Evolutionary conservation across 352 stramenopile species (phyloP).

Genomic region (Globisporangium nagaii): DNA sequence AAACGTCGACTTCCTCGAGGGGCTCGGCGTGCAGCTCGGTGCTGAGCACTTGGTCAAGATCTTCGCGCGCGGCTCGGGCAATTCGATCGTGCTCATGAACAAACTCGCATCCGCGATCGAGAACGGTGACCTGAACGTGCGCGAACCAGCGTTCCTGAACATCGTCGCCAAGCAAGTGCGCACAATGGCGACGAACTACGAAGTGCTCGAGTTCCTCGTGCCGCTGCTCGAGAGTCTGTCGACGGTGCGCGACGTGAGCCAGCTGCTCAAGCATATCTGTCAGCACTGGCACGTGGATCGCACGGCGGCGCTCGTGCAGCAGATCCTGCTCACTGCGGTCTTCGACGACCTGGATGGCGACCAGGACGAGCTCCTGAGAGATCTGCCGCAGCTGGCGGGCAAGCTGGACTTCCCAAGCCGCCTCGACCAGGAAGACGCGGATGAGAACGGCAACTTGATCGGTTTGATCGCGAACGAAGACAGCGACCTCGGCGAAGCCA

Average conservation of each 20-base stretch:
- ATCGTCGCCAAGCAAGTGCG: slow-evolving; percentile 25
- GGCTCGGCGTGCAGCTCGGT: slow-evolving; percentile 49
- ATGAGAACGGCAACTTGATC: slow-evolving; percentile 79
- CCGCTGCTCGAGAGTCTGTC: slow-evolving; percentile 72
- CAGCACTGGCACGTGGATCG: slow-evolving; percentile 61
- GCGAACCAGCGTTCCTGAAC: slow-evolving; percentile 30
- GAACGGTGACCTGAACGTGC: slow-evolving; percentile 56
- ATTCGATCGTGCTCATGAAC: slow-evolving; percentile 50
- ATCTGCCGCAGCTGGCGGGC: slow-evolving; percentile 48
- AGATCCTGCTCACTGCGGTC: slow-evolving; percentile 61
- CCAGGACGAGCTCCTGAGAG: slow-evolving; percentile 62
- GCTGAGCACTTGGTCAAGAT: slow-evolving; percentile 58
- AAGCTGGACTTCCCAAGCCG: slow-evolving; percentile 76
- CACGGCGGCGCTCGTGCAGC: slow-evolving; percentile 56
- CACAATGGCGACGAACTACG: slow-evolving; percentile 36
- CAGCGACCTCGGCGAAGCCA: slow-evolving; percentile 58
- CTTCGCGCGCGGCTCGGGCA: slow-evolving; percentile 65
- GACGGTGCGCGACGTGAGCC: slow-evolving; percentile 61
- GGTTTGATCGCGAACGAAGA: slow-evolving; percentile 63
- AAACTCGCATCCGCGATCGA: slow-evolving; percentile 72
- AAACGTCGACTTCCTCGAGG: slow-evolving; percentile 83
- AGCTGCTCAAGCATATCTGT: slow-evolving; percentile 52
- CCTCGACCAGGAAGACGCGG: slow-evolving; percentile 72
- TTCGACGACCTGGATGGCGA: slow-evolving; percentile 85
- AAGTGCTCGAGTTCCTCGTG: slow-evolving; percentile 60